Percentiles rank a stretch among this genome's conserved stretches.
Conservation (phyloP, 257 asterid genomes). For the Hygrophila difformis region DNA sequence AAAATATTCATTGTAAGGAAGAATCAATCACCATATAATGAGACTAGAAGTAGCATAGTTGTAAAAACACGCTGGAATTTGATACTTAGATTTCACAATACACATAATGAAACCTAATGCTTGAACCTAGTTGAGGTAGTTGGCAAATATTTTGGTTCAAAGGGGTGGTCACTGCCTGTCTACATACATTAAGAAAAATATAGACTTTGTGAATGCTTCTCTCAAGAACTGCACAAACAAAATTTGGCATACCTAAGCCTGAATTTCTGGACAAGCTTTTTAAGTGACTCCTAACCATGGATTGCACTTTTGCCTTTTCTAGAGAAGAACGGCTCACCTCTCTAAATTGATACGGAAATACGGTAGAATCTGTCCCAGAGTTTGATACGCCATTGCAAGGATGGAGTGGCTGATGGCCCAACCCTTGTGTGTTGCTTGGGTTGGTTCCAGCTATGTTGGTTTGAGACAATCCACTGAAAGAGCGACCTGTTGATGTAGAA, state of each 20-base stretch:
- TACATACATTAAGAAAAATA: not conserved
- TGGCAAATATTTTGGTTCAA: no score
- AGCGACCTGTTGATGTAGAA: constrained; percentile 44
- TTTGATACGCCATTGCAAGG: constrained; percentile 44
- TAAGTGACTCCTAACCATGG: constrained; percentile 16
- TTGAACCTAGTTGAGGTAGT: no score
- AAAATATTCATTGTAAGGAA: not conserved
- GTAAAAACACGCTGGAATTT: no score
- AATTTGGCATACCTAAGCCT: constrained; percentile 26
- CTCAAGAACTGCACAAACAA: constrained; percentile 8
- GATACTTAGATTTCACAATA: no score
- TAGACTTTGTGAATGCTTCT: no score
- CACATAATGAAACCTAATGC: no score
- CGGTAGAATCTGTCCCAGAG: constrained; percentile 32
- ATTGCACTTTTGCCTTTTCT: constrained; percentile 27
- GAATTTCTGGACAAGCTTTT: constrained; percentile 22
- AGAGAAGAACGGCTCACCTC: constrained; percentile 46
- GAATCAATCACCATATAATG: no score
- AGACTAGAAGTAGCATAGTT: no score
- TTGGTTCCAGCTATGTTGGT: constrained; percentile 34
- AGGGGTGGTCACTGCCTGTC: no score
- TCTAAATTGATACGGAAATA: constrained; percentile 36
- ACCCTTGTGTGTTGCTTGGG: constrained; percentile 27
- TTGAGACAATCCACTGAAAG: constrained; percentile 24
- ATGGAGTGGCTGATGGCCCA: constrained; percentile 50